Base-by-base conservation (phyloP, 2,329 filamentous ascomycete genomes). In the Scedosporium dehoogii region DNA sequence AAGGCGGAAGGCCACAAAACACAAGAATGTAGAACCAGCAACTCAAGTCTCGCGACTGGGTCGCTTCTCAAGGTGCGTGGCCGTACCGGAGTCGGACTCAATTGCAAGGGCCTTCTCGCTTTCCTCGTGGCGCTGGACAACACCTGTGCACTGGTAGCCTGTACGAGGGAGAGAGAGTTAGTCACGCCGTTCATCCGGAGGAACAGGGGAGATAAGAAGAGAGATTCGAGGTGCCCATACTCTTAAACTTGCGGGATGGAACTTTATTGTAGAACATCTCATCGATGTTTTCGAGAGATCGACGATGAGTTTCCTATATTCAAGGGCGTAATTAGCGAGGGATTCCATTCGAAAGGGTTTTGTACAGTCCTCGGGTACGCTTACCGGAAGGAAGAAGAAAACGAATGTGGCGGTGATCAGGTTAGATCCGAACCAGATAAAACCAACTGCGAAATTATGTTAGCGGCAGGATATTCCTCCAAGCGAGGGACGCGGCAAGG, bases 331-430 rank as follows among this genome's bases (percentile, higher is more conserved):
- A 27, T 55, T 53, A 41, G 44, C 7, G 27, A 38, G 9, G 33
- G 18, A 23, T 33, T 27, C 29, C 44, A 23, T 25, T 2, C 10
- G 1, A 3, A 29, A 1, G 7, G 10, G 46, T 9, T n/a, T n/a
- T 12, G 27, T 29, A 9, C 6, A 23, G 33, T 62, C 9, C 23
- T 61, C 21, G 38, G 55, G 59, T 18, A 59, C 27, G 21, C 58
- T 59, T 63, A 63, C 62, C 58, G 62, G 62, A 61, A 63, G 33
- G 62, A 44, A 63, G 62, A 63, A 63, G 62, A 61, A 61, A 18
- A 63, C 38, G 33, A 63, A 63, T n/a, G 48, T 58, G 23, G 53
- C 58, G 59, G 58, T 61, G 27, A 63, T 59, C n/a, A 61, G 29
- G 59, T 63, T 63, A 38, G 62, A 63, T 56, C 46, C 62, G 51